These are phyloP conservation scores for Sporisorium iseilematis-ciliati DNA, from an alignment of 1,284 basidiomycete species.

Conservation along the genomic window DNA sequence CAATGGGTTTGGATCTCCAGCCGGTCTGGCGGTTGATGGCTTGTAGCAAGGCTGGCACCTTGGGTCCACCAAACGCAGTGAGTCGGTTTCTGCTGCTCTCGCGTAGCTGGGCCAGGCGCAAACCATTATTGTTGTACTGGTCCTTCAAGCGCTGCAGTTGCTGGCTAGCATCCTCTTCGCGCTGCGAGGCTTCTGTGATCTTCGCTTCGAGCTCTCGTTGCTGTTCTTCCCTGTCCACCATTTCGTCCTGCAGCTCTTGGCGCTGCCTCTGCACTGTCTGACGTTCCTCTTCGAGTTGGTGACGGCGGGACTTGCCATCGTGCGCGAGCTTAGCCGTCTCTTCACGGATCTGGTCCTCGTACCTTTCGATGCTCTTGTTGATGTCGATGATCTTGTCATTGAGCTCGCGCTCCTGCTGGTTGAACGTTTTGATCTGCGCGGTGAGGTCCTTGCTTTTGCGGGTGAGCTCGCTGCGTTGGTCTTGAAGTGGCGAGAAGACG, in stretches of 20 bases:
- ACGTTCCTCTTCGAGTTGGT: constrained; percentile 49
- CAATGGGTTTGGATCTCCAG: constrained; percentile 60
- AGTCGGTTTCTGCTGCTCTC: constrained; percentile 49
- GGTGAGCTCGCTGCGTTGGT: constrained; percentile 42
- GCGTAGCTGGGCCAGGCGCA: constrained; percentile 21
- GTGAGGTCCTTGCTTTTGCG: constrained; percentile 71
- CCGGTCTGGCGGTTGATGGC: constrained; percentile 74
- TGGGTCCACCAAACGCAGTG: constrained; percentile 59
- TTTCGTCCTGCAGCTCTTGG: constrained; percentile 36
- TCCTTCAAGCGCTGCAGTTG: constrained; percentile 25
- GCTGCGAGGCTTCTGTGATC: constrained; percentile 21
- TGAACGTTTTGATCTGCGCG: constrained; percentile 63
- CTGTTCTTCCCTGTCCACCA: constrained; percentile 31
- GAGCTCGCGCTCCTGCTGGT: constrained; percentile 48
- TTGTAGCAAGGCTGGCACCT: constrained; percentile 55
- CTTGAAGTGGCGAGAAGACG: constrained; percentile 41
- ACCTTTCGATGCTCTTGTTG: constrained; percentile 72
- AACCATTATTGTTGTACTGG: constrained; percentile 16
- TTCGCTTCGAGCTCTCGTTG: constrained; percentile 39
- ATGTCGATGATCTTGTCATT: constrained; percentile 55
- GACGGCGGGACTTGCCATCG: constrained; percentile 52
- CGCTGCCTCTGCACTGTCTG: constrained; percentile 36
- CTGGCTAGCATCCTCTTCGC: constrained; percentile 20
- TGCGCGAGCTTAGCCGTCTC: constrained; percentile 63
- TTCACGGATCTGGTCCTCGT: constrained; percentile 73